phyloP scores from a whole-genome alignment of 2,329 filamentous ascomycete genomes.

The Aspergillus sp. region DNA sequence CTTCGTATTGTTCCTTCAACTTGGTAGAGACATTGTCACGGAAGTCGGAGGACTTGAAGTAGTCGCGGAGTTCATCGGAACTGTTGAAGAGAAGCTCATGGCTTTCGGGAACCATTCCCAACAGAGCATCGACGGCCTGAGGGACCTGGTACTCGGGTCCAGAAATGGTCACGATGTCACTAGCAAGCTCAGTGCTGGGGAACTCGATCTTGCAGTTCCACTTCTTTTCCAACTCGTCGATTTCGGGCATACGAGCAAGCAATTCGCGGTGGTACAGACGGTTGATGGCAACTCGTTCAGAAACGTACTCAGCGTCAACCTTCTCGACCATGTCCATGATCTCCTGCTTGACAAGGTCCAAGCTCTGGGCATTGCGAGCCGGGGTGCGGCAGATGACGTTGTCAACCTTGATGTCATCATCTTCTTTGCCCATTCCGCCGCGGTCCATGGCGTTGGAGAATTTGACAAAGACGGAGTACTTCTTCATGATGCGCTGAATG shows the following conservation, averaged over 20 bases:
- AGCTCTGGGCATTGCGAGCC: constrained; percentile 89
- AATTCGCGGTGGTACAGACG: constrained; percentile 92
- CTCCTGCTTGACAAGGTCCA: constrained; percentile 96
- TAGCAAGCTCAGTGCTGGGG: constrained; percentile 93
- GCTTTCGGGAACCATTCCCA: constrained; percentile 96
- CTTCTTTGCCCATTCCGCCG: constrained; percentile 85
- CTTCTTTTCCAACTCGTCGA: constrained; percentile 95
- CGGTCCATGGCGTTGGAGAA: constrained; percentile 99
- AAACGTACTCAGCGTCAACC: constrained; percentile 93
- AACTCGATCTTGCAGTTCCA: constrained; percentile 99
- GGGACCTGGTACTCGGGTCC: constrained; percentile 98
- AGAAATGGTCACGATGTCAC: constrained; percentile 90
- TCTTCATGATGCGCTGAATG: constrained; percentile 99
- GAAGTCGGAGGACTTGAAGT: constrained; percentile 76
- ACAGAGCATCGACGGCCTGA: constrained; percentile 88
- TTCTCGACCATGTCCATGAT: constrained; percentile 99
- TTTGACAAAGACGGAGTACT: constrained; percentile 99
- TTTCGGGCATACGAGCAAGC: constrained; percentile 76
- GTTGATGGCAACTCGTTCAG: constrained; percentile 87
- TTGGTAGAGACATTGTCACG: constrained; percentile 71
- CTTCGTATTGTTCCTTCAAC: constrained; percentile 84
- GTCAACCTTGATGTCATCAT: constrained; percentile 97
- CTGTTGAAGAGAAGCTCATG: constrained; percentile 83
- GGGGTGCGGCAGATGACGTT: constrained; percentile 98
- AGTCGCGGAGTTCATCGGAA: constrained; percentile 68